Conservation (phyloP, 1,139 yeast species). For the Saccharomyces hybrid region DNA sequence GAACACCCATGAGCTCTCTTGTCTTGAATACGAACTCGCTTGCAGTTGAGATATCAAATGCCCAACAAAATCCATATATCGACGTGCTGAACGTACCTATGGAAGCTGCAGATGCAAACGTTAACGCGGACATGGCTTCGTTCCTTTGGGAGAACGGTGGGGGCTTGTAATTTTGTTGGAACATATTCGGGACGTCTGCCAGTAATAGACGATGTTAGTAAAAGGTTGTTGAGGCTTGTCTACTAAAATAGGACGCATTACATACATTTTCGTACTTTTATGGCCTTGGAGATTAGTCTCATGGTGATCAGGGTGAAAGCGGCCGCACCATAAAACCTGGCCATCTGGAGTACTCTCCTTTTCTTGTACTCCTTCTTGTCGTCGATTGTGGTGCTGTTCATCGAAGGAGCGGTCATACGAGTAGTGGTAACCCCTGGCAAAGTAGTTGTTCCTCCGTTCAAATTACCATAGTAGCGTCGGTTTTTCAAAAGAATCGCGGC, state of each 20-base stretch:
- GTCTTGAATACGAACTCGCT: constrained; percentile 67
- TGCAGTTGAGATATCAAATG: constrained; percentile 59
- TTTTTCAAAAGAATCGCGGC: neutral
- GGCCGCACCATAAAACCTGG: constrained; percentile 65
- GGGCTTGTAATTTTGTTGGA: constrained; percentile 80
- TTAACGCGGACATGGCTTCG: constrained; percentile 84
- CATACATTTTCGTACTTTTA: constrained; percentile 62
- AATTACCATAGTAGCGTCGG: neutral
- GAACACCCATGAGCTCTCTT: constrained; percentile 59
- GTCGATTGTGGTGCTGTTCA: constrained; percentile 8
- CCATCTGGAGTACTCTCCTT: constrained; percentile 65
- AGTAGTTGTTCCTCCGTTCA: too few species aligned
- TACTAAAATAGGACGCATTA: constrained; percentile 5
- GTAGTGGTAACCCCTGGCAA: too few species aligned
- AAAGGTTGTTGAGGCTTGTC: too few species aligned
- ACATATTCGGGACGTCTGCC: constrained; percentile 58
- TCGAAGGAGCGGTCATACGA: neutral
- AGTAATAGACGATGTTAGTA: neutral
- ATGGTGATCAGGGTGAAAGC: constrained; percentile 65
- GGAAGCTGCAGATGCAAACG: constrained; percentile 72
- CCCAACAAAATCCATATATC: constrained; percentile 73
- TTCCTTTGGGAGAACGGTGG: constrained; percentile 73
- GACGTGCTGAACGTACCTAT: constrained; percentile 66
- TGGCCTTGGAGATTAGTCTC: constrained; percentile 67
- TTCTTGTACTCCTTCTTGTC: constrained; percentile 32